phyloP scores from a whole-genome alignment of 1,139 yeast genomes.

The Nakaseomyces glabratus region DNA sequence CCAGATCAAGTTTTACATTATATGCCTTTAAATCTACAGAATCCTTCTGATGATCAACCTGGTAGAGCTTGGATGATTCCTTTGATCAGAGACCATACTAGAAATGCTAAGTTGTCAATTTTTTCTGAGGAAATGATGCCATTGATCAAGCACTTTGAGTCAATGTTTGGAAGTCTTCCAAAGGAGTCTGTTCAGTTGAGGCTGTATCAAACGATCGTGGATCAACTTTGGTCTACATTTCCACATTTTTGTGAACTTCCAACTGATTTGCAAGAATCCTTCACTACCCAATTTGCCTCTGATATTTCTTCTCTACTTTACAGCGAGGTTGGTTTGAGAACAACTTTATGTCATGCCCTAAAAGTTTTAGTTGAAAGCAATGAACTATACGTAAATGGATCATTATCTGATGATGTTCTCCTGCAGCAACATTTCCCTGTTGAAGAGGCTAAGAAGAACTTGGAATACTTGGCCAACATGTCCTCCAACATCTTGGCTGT shows the following conservation, averaged over 20 bases:
- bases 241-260: slow-evolving; percentile 90
- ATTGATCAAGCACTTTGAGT: slow-evolving; percentile 47
- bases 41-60: slow-evolving; percentile 40
- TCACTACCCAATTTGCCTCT: slow-evolving; percentile 72
- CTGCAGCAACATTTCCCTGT: slow-evolving; percentile 55
- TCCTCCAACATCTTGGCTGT: slow-evolving; percentile 76
- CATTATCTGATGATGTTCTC: slow-evolving; percentile 46
- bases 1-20: slow-evolving; percentile 70
- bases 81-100: slow-evolving; percentile 77
- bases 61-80: slow-evolving; percentile 97
- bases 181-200: slow-evolving; percentile 59
- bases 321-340: slow-evolving; percentile 65
- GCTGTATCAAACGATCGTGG: slow-evolving; percentile 72
- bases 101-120: slow-evolving; percentile 57
- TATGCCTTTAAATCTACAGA: slow-evolving; percentile 68
- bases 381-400: slow-evolving; percentile 51
- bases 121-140: slow-evolving; percentile 63
- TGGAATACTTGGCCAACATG: slow-evolving; percentile 54
- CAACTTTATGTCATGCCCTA: slow-evolving; percentile 71
- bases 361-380: slow-evolving; percentile 73
- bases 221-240: slow-evolving; percentile 85
- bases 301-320: slow-evolving; percentile 66
- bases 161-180: slow-evolving; percentile 31
- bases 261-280: slow-evolving; percentile 52
- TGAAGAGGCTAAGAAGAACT: slow-evolving; percentile 44